Evolutionary conservation across 1,284 basidiomycete species (phyloP), one percentile per base, ranked within the genome.

Genomic region (Irpex sp.): DNA sequence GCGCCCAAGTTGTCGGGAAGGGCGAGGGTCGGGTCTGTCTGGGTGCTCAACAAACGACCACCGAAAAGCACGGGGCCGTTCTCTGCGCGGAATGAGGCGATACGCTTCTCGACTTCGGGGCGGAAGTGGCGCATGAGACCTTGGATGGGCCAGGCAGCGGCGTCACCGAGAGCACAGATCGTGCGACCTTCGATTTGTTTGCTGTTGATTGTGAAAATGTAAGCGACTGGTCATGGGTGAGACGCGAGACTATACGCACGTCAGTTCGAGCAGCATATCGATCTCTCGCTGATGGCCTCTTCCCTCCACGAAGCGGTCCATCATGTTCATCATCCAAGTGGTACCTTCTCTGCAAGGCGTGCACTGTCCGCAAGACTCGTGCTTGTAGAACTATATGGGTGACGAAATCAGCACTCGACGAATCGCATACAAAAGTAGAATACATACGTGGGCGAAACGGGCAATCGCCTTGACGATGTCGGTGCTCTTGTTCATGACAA

Each of bases 291-390:
- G 89, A 80, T 98, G 95, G 1, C 93, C 96, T 20, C 97, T 90
- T 3, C 98, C 97, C 79, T 96, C 94, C 56, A 95, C 94, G 83
- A 97, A 90, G 68, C 97, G 92, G 81, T 96, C 90, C 97, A 98
- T 98, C 95, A 98, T 98, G 84, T 98, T 98, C 90, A 94, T 96
- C 94, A 99, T 96, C 97, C 97, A 98, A 0, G 96, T 97, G 2
- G 97, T 98, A 65, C 97, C 97, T 81, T 98, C 97, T 77, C 97
- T 88, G 83, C 97, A 99, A 2, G 97, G 97, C 6, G 98, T 99
- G 82, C 97, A 99, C 83, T 99, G 98, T 24, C 98, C 98, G 79
- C 98, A 99, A 4, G 96, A 98, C 83, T 99, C 98, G 86, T 99
- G 98, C 85, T 99, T 98, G 88, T 98, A 98, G 85, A 98, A 98